Evolutionary conservation across 2,329 filamentous ascomycete genomes (phyloP).

Genomic region (Lanzia echinophila): DNA sequence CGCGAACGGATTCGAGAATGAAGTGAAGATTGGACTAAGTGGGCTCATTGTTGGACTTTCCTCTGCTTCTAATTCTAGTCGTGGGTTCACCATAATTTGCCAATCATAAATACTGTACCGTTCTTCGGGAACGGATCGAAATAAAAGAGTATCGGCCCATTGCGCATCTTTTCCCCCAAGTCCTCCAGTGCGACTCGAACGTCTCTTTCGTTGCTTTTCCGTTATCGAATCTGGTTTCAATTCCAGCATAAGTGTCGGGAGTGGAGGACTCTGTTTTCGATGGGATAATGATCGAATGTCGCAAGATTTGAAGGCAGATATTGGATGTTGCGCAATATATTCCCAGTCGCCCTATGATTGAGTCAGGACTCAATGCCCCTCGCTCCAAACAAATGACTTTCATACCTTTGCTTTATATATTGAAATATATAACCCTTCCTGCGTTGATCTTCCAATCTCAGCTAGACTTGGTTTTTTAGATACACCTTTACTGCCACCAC

Average conservation of each 20-base stretch:
- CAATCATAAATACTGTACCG: constrained; percentile 51
- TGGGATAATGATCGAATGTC: constrained; percentile 50
- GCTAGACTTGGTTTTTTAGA: constrained; percentile 26
- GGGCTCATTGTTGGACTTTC: constrained; percentile 22
- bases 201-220: constrained; percentile 56
- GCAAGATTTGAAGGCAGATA: constrained; percentile 29
- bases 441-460: constrained; percentile 16
- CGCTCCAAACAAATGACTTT: too few relatives aligned
- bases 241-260: constrained; percentile 53
- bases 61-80: constrained; percentile 21
- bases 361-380: background rate
- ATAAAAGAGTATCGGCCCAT: constrained; percentile 42
- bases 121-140: constrained; percentile 49
- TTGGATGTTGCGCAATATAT: constrained; percentile 26
- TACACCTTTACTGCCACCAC: constrained; percentile 17
- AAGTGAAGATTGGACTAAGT: constrained; percentile 21
- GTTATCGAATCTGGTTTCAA: constrained; percentile 44
- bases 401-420: constrained; percentile 33
- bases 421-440: constrained; percentile 25
- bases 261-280: constrained; percentile 52
- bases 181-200: constrained; percentile 56
- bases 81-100: constrained; percentile 39
- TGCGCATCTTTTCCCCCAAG: constrained; percentile 32
- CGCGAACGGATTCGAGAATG: constrained; percentile 29
- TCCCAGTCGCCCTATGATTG: constrained; percentile 29